Evolutionary conservation across 192 early-diverging fungal species (phyloP), one percentile per base, ranked within the genome.

Genomic region (Umbelopsis sp.): DNA sequence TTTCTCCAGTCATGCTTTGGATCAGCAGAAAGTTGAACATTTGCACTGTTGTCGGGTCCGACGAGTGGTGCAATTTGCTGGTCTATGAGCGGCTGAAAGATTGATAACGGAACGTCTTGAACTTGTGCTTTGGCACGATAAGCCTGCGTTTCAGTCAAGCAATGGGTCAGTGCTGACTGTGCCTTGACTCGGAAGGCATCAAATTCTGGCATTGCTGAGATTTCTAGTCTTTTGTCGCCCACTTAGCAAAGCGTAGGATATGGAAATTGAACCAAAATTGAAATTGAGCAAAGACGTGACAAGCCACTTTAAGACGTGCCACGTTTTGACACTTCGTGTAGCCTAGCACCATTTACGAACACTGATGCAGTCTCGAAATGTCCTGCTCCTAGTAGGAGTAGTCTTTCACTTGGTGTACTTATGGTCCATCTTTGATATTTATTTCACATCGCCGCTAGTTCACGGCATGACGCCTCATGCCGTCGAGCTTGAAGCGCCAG

Each of bases 391-490:
- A 66, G 78, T 94, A 58, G 94, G 95, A 22, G 89, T 97, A 53
- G 72, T 95, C 49, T 98, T 98, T 83, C 97, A 98, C 83, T 73
- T 95, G 41, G 82, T 94, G 46, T 98, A 98, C 78, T 82, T 94
- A 61, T 84, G 84, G 79, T 93, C 91, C 77, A 98, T 98, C 66
- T 98, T 98, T 73, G 97, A 98, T 84, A 97, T 98, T 79, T 98
- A 98, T 84, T 98, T 98, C 80, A 92, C 92, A n/a, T 97, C 97
- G 18, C 97, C 97, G 55, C 82, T 98, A 15, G 95, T 98, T 46
- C 97, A 98, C 85, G 97, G 97, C 70, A 98, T 98, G 97, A 90
- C 86, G 16, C 94, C 91, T 35, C 89, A 96, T 69, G 78, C 81
- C 27, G 90, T 93, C 48, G 86, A 84, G 50, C 69, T 84, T 18